Evolutionary conservation across 1,139 yeast genomes (phyloP).

Genomic region (Blastobotrys persicus): DNA sequence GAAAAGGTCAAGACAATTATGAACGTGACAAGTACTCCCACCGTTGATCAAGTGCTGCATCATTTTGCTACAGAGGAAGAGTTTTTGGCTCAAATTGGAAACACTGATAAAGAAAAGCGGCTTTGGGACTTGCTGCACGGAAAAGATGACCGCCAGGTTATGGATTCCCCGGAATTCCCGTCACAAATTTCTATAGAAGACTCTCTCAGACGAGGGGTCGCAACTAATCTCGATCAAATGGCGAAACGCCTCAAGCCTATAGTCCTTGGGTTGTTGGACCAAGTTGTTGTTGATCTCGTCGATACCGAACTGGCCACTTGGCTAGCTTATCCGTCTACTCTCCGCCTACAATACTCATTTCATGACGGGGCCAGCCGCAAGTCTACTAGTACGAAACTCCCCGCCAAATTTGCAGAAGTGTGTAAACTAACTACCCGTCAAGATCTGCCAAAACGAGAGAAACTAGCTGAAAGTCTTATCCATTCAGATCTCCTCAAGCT

Average conservation of each 20-base stretch:
- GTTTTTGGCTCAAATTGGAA: conserved; percentile 9
- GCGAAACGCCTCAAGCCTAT: conserved; percentile 23
- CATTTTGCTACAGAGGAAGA: conserved; percentile 7
- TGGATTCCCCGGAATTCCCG: conserved; percentile 29
- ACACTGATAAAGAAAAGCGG: conserved; percentile 15
- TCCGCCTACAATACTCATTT: conserved; percentile 21
- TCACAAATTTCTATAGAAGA: conserved; percentile 38
- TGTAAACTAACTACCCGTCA: conserved; percentile 7
- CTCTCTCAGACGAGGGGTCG: conserved; percentile 26
- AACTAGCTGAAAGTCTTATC: conserved; percentile 4
- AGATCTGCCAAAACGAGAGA: conserved; percentile 8
- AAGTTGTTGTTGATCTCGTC: conserved; percentile 27
- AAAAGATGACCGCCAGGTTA: conserved; percentile 27
- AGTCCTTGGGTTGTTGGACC: conserved; percentile 27
- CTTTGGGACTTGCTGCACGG: conserved; percentile 36
- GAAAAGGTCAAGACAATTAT: conserved; percentile 7
- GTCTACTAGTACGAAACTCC: conserved; percentile 9
- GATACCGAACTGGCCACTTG: conserved; percentile 23
- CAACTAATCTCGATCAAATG: conserved; percentile 18
- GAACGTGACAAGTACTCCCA: conserved; percentile 14
- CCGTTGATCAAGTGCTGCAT: conserved; percentile 16
- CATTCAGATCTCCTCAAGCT: conserved; percentile 1
- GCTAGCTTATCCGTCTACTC: conserved; percentile 25
- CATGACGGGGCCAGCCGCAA: conserved; percentile 9
- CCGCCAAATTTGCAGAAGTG: conserved; percentile 8